Percentiles rank a stretch among this genome's conserved stretches.
Conservation (phyloP, 345 rosid genomes). For the Acer yangbiense region DNA sequence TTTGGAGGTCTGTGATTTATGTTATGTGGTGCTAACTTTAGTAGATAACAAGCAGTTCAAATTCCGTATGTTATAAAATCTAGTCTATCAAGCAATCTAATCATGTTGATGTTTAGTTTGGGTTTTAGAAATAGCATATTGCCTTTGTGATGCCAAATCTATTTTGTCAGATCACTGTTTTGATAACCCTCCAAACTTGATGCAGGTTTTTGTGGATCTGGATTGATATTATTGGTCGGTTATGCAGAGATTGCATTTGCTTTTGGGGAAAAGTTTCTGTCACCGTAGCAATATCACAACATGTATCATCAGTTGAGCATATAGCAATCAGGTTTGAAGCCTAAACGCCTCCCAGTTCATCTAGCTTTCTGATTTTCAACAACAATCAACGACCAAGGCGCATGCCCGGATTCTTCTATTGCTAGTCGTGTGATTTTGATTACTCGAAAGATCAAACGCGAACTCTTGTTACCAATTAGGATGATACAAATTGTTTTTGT, state of each 20-base stretch:
- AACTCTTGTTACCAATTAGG: neutral
- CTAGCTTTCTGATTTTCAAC: neutral
- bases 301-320: neutral
- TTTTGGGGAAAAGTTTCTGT: neutral
- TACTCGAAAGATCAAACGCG: neutral
- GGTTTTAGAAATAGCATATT: too few species aligned
- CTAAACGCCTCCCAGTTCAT: neutral
- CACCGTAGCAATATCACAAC: neutral
- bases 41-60: neutral
- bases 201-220: constrained; percentile 62
- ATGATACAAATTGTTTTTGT: neutral
- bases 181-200: neutral
- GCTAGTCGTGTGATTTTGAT: neutral
- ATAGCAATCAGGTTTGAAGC: neutral
- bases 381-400: neutral
- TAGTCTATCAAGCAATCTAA: neutral
- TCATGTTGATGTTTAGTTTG: neutral
- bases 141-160: neutral
- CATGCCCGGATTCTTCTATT: neutral
- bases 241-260: constrained; percentile 2
- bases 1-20: constrained; percentile 64
- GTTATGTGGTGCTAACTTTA: neutral
- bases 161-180: neutral
- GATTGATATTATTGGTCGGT: constrained; percentile 31
- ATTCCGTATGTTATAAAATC: neutral